Evolutionary conservation across 495 filamentous ascomycete species (phyloP).

Genomic region (Trichocladium uniseriatum): DNA sequence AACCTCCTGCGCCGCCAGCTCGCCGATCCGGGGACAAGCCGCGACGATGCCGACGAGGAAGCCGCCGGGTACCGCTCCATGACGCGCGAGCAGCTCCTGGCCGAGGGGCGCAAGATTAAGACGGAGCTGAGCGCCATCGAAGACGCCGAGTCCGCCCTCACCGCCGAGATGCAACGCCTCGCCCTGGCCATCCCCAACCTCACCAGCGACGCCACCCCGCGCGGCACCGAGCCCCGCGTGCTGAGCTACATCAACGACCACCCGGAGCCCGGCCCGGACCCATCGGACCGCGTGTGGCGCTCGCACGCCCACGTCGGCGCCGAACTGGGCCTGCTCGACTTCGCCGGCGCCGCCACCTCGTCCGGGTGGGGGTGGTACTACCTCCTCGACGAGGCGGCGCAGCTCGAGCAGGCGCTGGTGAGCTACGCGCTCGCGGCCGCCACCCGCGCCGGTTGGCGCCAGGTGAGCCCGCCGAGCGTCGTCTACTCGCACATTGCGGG

Average conservation of each 20-base stretch:
- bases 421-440: slow-evolving; percentile 69
- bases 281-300: slow-evolving; percentile 44
- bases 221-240: slow-evolving; percentile 48
- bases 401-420: slow-evolving; percentile 88
- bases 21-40: slow-evolving; percentile 32
- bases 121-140: slow-evolving; percentile 50
- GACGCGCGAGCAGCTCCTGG: slow-evolving; percentile 42
- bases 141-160: slow-evolving; percentile 47
- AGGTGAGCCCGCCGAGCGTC: slow-evolving; percentile 76
- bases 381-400: slow-evolving; percentile 75
- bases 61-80: slow-evolving; percentile 18
- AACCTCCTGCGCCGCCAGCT: slow-evolving; percentile 46
- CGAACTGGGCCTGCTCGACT: slow-evolving; percentile 75
- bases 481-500: slow-evolving; percentile 86
- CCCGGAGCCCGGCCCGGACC: slow-evolving; percentile 42
- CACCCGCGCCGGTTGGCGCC: slow-evolving; percentile 58
- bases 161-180: slow-evolving; percentile 60
- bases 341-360: slow-evolving; percentile 62
- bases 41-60: slow-evolving; percentile 24
- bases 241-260: slow-evolving; percentile 67
- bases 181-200: slow-evolving; percentile 81
- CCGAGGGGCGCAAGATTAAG: slow-evolving; percentile 64
- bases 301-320: slow-evolving; percentile 81
- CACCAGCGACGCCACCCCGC: slow-evolving; percentile 65
- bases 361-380: slow-evolving; percentile 98